Conservation (phyloP, 441 rosid genomes). For the Raphanus hybrid region DNA sequence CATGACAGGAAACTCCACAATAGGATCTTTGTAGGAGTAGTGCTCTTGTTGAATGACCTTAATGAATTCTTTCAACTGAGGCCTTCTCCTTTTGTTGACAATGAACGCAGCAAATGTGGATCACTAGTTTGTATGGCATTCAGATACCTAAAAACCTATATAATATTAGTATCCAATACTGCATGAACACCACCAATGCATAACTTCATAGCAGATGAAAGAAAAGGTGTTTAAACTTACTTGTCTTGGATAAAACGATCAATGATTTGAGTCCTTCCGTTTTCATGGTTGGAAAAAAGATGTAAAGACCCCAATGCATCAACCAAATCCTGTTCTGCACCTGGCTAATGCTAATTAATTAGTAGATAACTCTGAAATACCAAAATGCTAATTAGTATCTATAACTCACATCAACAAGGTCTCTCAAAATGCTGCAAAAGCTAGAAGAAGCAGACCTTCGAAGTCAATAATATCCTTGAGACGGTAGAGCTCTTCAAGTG, state of each 20-base stretch:
- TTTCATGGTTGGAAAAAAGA: constrained; percentile 53
- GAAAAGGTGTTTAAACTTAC: constrained; percentile 15
- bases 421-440: neutral
- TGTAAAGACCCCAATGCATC: constrained; percentile 55
- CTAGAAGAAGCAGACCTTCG: constrained; percentile 56
- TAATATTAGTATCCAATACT: no score
- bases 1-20: constrained; percentile 88
- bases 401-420: neutral
- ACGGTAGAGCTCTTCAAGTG: constrained; percentile 89
- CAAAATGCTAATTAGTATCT: constrained; percentile 26
- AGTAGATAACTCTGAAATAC: neutral
- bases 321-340: constrained; percentile 93
- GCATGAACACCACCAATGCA: no score
- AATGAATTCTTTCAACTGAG: constrained; percentile 90
- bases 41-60: constrained; percentile 94
- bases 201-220: no score
- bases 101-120: constrained; percentile 92
- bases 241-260: constrained; percentile 91
- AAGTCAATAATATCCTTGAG: constrained; percentile 80
- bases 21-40: constrained; percentile 88
- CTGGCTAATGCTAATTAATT: constrained; percentile 47
- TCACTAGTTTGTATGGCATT: constrained; percentile 51
- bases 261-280: constrained; percentile 90
- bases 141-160: no score
- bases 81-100: constrained; percentile 93